These are phyloP conservation scores for Trapa bicornis DNA, from an alignment of 345 rosid species.

Conservation along the genomic window DNA sequence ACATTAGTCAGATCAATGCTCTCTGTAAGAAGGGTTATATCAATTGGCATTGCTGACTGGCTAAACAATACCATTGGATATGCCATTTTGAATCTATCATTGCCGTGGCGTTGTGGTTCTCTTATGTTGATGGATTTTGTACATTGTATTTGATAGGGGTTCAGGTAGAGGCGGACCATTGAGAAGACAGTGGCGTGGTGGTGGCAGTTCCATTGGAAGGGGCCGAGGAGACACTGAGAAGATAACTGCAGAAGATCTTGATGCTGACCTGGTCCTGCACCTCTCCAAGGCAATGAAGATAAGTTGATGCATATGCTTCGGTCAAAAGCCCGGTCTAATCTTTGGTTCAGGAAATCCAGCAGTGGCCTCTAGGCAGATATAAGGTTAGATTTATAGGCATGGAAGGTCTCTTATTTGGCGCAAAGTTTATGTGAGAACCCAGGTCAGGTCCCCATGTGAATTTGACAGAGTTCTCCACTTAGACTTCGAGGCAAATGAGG, in stretches of 20 bases:
- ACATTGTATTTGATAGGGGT: conserved; percentile 14
- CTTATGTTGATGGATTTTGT: not conserved
- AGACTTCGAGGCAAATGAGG: not conserved
- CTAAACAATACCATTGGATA: too few relatives aligned
- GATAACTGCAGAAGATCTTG: conserved; percentile 43
- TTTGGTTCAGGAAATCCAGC: too few relatives aligned
- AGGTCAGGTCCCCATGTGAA: too few relatives aligned
- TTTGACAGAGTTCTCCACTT: too few relatives aligned
- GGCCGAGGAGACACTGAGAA: conserved; percentile 22
- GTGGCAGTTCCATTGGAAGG: conserved; percentile 25
- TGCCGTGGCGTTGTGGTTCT: not conserved
- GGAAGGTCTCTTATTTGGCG: too few relatives aligned
- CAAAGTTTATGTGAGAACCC: too few relatives aligned
- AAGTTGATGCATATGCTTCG: conserved; percentile 6
- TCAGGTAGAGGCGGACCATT: conserved; percentile 26
- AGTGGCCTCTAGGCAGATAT: too few relatives aligned
- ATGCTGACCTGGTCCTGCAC: conserved; percentile 53
- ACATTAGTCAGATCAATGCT: not conserved
- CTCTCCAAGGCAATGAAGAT: conserved; percentile 37
- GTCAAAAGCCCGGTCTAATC: too few relatives aligned
- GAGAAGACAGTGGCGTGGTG: conserved; percentile 28
- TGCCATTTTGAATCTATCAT: too few relatives aligned
- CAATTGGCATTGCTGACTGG: not conserved
- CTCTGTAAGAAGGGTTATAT: too few relatives aligned
- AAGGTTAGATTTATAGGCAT: too few relatives aligned